phyloP scores from a whole-genome alignment of 176 grass and related monocot genomes.

The Cenchrus americanus region DNA sequence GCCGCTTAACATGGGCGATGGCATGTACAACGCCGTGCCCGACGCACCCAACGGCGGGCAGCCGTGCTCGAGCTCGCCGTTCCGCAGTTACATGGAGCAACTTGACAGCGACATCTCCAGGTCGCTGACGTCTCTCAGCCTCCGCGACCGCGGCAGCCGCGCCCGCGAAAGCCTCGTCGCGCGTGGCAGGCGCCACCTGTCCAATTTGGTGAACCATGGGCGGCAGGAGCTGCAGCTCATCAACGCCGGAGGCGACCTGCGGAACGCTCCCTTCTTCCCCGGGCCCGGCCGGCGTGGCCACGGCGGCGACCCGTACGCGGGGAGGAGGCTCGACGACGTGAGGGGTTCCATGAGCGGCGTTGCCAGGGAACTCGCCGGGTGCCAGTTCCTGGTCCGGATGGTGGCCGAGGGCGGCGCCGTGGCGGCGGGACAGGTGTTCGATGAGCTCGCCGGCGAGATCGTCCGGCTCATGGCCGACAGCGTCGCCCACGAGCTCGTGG shows the following conservation, averaged over 20 bases:
- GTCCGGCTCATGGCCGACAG: constrained; percentile 3
- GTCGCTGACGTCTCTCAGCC: background rate
- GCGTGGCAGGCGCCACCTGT: background rate
- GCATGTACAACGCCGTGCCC: background rate
- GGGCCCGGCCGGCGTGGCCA: too few species aligned
- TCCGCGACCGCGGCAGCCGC: background rate
- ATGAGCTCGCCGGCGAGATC: background rate
- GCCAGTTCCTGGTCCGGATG: constrained; percentile 16
- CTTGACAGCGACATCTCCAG: background rate
- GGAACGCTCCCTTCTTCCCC: too few species aligned
- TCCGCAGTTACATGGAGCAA: background rate
- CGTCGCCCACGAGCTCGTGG: constrained; percentile 9
- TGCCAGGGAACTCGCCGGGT: background rate
- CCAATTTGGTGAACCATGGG: background rate
- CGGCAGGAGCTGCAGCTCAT: too few species aligned
- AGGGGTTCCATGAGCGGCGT: background rate
- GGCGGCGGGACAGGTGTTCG: constrained; percentile 5
- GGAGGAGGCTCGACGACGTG: constrained; percentile 2
- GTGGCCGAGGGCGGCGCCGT: background rate
- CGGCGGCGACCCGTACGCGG: background rate
- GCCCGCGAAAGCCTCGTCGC: background rate
- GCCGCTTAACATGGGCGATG: background rate
- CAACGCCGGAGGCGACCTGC: background rate
- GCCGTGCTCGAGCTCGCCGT: background rate
- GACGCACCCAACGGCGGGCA: background rate